Evolutionary conservation across 1,284 basidiomycete genomes (phyloP).

Genomic region (Ceratobasidium sp.): DNA sequence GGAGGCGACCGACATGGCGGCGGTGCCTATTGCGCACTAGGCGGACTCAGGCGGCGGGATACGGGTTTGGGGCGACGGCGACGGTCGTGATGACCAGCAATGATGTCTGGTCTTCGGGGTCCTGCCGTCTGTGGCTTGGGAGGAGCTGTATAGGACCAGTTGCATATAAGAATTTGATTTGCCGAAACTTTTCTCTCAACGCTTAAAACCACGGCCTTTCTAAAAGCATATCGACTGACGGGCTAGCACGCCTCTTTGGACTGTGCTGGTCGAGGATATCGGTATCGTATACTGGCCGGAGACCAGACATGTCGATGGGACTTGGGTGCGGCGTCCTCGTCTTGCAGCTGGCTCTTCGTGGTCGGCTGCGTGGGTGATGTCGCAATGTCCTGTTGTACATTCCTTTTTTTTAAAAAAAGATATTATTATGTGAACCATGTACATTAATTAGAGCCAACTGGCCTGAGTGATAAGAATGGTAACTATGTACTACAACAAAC

Average conservation of each 20-base stretch:
- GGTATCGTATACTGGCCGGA: constrained; percentile 84
- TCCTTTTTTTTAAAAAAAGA: constrained; percentile 36
- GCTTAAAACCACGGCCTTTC: constrained; percentile 66
- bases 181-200: constrained; percentile 50
- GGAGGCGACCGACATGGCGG: constrained; percentile 85
- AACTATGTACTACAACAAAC: background rate
- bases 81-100: constrained; percentile 30
- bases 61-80: constrained; percentile 22
- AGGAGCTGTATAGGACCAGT: constrained; percentile 21
- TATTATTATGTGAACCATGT: background rate
- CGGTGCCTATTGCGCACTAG: constrained; percentile 60
- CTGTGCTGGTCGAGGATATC: constrained; percentile 78
- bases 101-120: constrained; percentile 35
- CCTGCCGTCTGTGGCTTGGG: constrained; percentile 24
- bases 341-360: constrained; percentile 65
- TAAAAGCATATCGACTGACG: constrained; percentile 87
- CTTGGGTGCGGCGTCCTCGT: constrained; percentile 80
- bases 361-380: constrained; percentile 66
- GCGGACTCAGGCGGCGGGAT: constrained; percentile 27
- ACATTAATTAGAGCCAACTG: background rate
- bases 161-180: constrained; percentile 27
- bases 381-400: constrained; percentile 91
- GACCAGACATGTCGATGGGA: constrained; percentile 72
- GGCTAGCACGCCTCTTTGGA: constrained; percentile 68
- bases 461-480: no score